Evolutionary conservation across 371 early-diverging fungal species (phyloP).

Genomic region (Lichtheimia hyalospora): DNA sequence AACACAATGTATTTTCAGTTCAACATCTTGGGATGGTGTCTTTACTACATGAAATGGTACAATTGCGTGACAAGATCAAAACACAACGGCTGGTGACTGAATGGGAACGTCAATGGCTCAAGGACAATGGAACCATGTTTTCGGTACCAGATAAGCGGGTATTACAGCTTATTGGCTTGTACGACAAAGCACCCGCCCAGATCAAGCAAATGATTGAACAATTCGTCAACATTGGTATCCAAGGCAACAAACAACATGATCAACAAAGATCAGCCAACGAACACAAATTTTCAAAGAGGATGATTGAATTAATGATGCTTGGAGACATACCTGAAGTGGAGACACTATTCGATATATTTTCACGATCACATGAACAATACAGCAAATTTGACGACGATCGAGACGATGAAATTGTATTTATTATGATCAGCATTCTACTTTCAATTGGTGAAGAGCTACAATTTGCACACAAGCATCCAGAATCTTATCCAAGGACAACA

Average conservation of each 20-base stretch:
- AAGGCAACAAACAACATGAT: too few relatives aligned
- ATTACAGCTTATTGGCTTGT: conserved; percentile 35
- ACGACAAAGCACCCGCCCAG: conserved; percentile 39
- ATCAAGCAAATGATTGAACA: conserved; percentile 35
- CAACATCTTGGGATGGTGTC: conserved; percentile 29
- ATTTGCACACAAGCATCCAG: conserved; percentile 5
- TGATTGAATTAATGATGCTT: conserved; percentile 38
- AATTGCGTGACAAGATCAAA: conserved; percentile 20
- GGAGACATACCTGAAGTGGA: conserved; percentile 38
- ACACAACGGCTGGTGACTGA: conserved; percentile 22
- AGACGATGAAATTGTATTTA: conserved; percentile 5
- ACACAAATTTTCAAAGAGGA: conserved; percentile 7
- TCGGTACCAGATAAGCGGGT: conserved; percentile 36
- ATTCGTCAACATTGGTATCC: conserved; percentile 21
- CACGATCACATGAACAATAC: conserved; percentile 6
- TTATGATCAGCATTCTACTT: conserved; percentile 16
- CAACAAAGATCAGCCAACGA: neutral
- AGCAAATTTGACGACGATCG: neutral
- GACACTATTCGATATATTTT: conserved; percentile 28
- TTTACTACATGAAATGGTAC: conserved; percentile 32
- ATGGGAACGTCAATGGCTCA: conserved; percentile 32
- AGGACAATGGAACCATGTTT: conserved; percentile 1
- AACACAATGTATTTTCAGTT: conserved; percentile 26
- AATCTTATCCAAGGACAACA: neutral
- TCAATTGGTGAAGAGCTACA: conserved; percentile 27